Evolutionary conservation across 768 basidiomycete genomes (phyloP).

Genomic region (Suillus hirtellus): DNA sequence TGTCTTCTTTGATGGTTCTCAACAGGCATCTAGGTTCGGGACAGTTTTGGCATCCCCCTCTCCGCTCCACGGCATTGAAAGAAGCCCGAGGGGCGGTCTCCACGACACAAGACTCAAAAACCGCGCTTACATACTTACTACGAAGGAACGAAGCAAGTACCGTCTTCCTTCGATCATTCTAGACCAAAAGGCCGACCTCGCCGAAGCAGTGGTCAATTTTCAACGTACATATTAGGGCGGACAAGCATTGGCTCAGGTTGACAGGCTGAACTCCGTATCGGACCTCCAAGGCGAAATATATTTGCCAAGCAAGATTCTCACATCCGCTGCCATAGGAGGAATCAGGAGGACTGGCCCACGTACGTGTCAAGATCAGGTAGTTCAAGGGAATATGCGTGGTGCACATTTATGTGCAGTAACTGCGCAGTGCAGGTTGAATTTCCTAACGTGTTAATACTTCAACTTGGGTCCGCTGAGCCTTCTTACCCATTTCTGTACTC

Average conservation of each 20-base stretch:
- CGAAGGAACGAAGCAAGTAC: not conserved
- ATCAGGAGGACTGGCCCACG: not conserved
- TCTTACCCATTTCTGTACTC: not conserved
- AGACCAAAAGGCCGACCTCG: not conserved
- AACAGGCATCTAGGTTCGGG: not conserved
- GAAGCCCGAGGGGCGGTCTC: not conserved
- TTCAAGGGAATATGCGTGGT: not conserved
- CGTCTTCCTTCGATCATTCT: not conserved
- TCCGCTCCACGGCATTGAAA: not conserved
- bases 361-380: not conserved
- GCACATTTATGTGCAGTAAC: not conserved
- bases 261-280: not conserved
- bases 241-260: not conserved
- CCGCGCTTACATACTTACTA: not conserved
- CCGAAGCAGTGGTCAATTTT: not conserved
- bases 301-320: not conserved
- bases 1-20: not conserved
- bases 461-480: not conserved
- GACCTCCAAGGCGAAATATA: not conserved
- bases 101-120: not conserved
- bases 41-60: constrained; percentile 1
- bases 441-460: not conserved
- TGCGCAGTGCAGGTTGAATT: not conserved
- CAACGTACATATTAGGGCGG: not conserved
- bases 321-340: not conserved